Conservation (phyloP, 208 protist genomes). For the Trypanosoma platydactyli region DNA sequence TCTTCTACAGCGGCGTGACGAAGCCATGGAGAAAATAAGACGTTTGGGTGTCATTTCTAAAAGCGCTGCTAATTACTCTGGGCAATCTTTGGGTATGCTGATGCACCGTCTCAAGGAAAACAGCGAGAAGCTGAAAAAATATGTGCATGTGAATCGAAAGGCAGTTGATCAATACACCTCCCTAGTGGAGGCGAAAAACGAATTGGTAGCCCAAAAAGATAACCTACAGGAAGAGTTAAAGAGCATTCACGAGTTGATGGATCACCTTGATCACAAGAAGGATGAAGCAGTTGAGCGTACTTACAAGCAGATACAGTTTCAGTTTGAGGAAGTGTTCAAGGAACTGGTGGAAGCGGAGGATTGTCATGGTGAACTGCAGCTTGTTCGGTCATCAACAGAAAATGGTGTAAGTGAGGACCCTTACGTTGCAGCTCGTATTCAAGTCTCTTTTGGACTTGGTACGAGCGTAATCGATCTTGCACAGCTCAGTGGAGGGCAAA, state of each 20-base stretch:
- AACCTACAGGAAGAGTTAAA: constrained; percentile 78
- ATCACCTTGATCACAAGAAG: constrained; percentile 96
- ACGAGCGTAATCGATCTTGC: constrained; percentile 79
- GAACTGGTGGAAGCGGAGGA: constrained; percentile 94
- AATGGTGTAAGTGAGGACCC: constrained; percentile 56
- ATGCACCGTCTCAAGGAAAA: constrained; percentile 75
- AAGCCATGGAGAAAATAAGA: constrained; percentile 88
- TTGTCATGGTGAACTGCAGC: constrained; percentile 76
- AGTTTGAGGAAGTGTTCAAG: constrained; percentile 97
- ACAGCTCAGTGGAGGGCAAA: constrained; percentile 97
- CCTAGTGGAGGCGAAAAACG: constrained; percentile 88
- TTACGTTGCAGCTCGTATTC: constrained; percentile 92
- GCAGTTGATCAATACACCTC: constrained; percentile 97
- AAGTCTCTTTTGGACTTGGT: constrained; percentile 89
- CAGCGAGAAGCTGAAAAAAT: constrained; percentile 88
- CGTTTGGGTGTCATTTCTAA: constrained; percentile 89
- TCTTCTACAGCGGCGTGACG: constrained; percentile 82
- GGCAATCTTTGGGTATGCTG: constrained; percentile 67
- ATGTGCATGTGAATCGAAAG: constrained; percentile 98
- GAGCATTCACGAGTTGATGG: constrained; percentile 95
- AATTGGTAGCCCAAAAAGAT: constrained; percentile 77
- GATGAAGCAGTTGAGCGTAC: constrained; percentile 97
- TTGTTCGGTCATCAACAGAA: constrained; percentile 41
- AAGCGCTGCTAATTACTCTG: constrained; percentile 47
- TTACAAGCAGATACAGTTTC: constrained; percentile 96